These are phyloP conservation scores for Ophiosphaerella narmari DNA, from an alignment of 2,329 filamentous ascomycete species.

Conservation along the genomic window DNA sequence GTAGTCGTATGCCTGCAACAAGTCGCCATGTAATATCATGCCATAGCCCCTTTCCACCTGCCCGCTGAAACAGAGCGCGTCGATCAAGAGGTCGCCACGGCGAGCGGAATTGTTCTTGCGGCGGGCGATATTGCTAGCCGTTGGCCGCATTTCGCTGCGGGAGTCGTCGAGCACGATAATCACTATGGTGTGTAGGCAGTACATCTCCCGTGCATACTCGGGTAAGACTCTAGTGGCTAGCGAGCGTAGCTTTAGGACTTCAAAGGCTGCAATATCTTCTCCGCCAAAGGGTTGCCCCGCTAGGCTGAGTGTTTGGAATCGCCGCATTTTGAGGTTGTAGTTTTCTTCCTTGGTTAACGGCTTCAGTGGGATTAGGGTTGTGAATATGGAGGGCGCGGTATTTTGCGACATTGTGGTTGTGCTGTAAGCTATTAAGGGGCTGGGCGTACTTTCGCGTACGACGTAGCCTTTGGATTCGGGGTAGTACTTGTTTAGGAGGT, in stretches of 20 bases:
- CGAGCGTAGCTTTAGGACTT: constrained; percentile 11
- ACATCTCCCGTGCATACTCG: not conserved
- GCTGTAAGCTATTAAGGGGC: constrained; percentile 12
- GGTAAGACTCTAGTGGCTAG: not conserved
- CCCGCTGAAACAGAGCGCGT: constrained; percentile 17
- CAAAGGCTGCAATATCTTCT: constrained; percentile 27
- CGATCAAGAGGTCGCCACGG: constrained; percentile 27
- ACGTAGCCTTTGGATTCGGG: constrained; percentile 22
- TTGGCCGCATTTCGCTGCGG: too few relatives aligned
- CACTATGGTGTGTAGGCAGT: constrained; percentile 22
- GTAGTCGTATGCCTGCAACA: constrained; percentile 32
- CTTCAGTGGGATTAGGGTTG: not conserved
- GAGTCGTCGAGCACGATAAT: constrained; percentile 30
- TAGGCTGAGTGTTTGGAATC: too few relatives aligned
- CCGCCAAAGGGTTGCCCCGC: not conserved
- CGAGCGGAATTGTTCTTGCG: constrained; percentile 9
- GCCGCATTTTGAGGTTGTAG: too few relatives aligned
- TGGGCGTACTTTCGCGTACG: constrained; percentile 12
- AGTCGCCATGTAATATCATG: constrained; percentile 30
- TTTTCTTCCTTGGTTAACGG: constrained; percentile 6
- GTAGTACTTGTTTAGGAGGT: constrained; percentile 29
- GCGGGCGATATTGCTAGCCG: too few relatives aligned
- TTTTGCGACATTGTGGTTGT: constrained; percentile 19
- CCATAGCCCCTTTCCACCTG: constrained; percentile 21
- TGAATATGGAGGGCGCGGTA: constrained; percentile 6